phyloP scores from a whole-genome alignment of 179 eudicot genomes.

The Corrigiola litoralis region DNA sequence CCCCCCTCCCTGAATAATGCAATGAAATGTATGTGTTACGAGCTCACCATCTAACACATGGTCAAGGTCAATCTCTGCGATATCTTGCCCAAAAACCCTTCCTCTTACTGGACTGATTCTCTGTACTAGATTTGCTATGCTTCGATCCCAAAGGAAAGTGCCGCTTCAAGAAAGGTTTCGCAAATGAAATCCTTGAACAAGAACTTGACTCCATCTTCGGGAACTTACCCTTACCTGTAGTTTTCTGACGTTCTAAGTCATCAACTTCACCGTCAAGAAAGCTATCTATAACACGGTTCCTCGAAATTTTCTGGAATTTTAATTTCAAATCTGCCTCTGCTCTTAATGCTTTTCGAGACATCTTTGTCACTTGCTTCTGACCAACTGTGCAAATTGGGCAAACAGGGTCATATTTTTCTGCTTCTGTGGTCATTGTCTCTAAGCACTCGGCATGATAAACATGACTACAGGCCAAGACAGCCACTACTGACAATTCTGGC shows the following conservation, averaged over 20 bases:
- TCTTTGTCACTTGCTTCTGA: constrained; percentile 52
- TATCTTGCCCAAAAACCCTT: constrained; percentile 37
- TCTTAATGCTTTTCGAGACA: constrained; percentile 58
- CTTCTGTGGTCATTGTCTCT: constrained; percentile 68
- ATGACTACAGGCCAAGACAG: constrained; percentile 69
- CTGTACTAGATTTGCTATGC: constrained; percentile 18
- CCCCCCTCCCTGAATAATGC: no score
- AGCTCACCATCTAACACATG: constrained; percentile 9
- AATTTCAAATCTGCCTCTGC: constrained; percentile 55
- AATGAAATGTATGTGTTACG: no score
- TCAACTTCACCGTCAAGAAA: constrained; percentile 38
- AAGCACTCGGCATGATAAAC: constrained; percentile 78
- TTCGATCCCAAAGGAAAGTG: constrained; percentile 32
- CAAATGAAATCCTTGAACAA: constrained; percentile 25
- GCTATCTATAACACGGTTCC: constrained; percentile 56
- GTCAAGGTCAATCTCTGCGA: constrained; percentile 14
- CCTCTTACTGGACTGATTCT: constrained; percentile 24
- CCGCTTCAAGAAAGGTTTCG: constrained; percentile 32
- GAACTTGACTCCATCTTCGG: constrained; percentile 25
- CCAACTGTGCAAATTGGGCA: constrained; percentile 84
- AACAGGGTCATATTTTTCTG: constrained; percentile 67
- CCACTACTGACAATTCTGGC: constrained; percentile 60
- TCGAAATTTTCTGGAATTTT: constrained; percentile 49
- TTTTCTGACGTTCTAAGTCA: constrained; percentile 23
- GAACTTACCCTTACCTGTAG: constrained; percentile 27